Base-by-base conservation (phyloP, 257 asterid genomes). In the Solanum bukasovii region DNA sequence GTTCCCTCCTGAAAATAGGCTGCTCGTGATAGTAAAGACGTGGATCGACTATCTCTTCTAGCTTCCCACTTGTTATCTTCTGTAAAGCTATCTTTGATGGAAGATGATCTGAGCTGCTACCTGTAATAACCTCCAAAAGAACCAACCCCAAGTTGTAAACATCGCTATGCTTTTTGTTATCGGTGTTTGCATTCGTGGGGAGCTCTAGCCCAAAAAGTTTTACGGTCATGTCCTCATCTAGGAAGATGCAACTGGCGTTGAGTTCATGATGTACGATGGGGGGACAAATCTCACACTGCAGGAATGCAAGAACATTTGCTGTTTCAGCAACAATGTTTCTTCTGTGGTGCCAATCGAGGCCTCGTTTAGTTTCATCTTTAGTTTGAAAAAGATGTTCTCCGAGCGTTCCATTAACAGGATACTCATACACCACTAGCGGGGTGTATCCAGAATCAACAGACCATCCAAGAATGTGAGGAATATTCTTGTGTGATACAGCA, bases 41-140 rank as follows among this genome's bases (percentile, higher is more conserved):
- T n/a, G 92, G 95, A 68, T 94, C 98, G 33, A 94, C 92, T 12
- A 94, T 89, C 93, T 94, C 98, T 86, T 94, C 96, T 25, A 94
- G 67, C 90, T 92, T 92, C 78, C 96, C 98, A 18, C 90, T 89
- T 88, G 92, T 90, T 49, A 94, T 92, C 94, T 92, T 94, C 84
- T 92, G 93, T 92, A 94, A 63, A 75, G 89, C 92, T 27, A 6
- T 70, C 87, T 85, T 71, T 11, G 94, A 87, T 5, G 93, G 85
- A 27, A 86, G 67, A 65, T 88, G 87, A 87, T 21, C 68, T 40
- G 61, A 75, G n/a, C 90, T 87, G 27, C 87, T 88, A 11, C 95
- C 96, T 40, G 94, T 92, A 61, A 94, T 89, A 6, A 94, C 90
- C 84, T 94, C 95, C 31, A 94, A 86, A 38, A 94, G 93, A 52